A percentile compares a stretch with the other conserved stretches of the same genome.
Evolutionary conservation across 202 grass and related monocot species (phyloP).

Genomic region (Setaria viridis): DNA sequence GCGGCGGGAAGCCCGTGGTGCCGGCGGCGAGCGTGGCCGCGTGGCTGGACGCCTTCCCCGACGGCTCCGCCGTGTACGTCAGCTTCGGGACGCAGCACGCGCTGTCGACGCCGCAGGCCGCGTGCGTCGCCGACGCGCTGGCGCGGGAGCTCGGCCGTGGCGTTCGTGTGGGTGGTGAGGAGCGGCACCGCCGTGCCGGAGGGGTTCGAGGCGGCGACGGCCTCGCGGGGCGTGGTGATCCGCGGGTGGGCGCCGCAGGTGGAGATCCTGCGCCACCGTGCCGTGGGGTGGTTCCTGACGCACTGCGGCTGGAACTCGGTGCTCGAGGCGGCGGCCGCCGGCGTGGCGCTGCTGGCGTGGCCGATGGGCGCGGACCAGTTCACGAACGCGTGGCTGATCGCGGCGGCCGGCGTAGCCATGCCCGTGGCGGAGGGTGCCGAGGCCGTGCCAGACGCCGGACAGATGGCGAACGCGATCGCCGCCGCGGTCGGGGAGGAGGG

Average conservation of each 20-base stretch:
- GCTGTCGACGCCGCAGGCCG: not conserved
- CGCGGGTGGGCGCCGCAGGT: no score
- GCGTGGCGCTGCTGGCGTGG: constrained; percentile 61
- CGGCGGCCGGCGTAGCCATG: constrained; percentile 47
- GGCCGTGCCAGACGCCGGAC: constrained; percentile 11
- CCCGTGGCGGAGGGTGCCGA: constrained; percentile 43
- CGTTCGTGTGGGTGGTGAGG: constrained; percentile 54
- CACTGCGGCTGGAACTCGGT: constrained; percentile 75
- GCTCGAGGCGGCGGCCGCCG: constrained; percentile 46
- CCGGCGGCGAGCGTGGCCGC: not conserved
- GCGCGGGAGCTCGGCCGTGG: constrained; percentile 33
- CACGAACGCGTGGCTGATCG: constrained; percentile 47
- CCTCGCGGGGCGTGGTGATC: no score
- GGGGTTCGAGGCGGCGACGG: no score
- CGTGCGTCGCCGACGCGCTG: constrained; percentile 37
- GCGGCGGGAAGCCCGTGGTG: constrained; percentile 29
- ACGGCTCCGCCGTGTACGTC: constrained; percentile 60
- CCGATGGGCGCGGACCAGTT: constrained; percentile 72
- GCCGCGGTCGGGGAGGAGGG: constrained; percentile 20
- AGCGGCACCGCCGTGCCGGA: no score
- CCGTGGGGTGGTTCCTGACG: constrained; percentile 57
- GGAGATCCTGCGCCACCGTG: no score
- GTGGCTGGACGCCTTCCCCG: constrained; percentile 56
- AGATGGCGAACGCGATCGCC: constrained; percentile 14
- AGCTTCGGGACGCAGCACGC: constrained; percentile 59